phyloP scores from a whole-genome alignment of 345 rosid genomes.

The Salix purpurea region DNA sequence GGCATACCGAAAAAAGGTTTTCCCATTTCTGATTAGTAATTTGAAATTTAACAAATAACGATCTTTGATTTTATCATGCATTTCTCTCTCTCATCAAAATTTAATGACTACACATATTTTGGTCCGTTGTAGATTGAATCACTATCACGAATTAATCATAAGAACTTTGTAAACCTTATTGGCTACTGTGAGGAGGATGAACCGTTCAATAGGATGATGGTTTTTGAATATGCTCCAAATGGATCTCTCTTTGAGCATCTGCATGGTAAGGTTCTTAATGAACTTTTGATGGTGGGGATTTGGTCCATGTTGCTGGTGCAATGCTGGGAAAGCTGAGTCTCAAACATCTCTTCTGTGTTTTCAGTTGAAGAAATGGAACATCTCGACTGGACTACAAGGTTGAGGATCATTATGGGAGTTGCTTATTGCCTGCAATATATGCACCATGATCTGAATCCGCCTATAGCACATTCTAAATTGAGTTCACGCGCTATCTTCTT shows the following conservation, averaged over 20 bases:
- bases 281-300: neutral
- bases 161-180: conserved; percentile 86
- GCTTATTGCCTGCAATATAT: conserved; percentile 89
- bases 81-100: neutral
- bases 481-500: conserved; percentile 43
- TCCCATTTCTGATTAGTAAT: neutral
- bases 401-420: conserved; percentile 82
- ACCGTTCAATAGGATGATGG: conserved; percentile 95
- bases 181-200: conserved; percentile 84
- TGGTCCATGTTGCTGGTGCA: neutral
- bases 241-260: conserved; percentile 84
- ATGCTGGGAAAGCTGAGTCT: conserved; percentile 11
- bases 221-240: conserved; percentile 95
- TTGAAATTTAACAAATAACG: neutral
- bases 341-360: conserved; percentile 15
- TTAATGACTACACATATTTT: neutral
- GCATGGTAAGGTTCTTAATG: conserved; percentile 49
- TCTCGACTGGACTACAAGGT: conserved; percentile 85
- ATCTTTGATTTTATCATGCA: neutral
- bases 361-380: conserved; percentile 83
- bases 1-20: conserved; percentile 71
- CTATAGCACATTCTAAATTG: conserved; percentile 48
- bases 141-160: conserved; percentile 78
- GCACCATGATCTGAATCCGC: conserved; percentile 88
- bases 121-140: conserved; percentile 50